Base-by-base conservation (phyloP, 2,329 filamentous ascomycete genomes). In the Beauveria bassiana region DNA sequence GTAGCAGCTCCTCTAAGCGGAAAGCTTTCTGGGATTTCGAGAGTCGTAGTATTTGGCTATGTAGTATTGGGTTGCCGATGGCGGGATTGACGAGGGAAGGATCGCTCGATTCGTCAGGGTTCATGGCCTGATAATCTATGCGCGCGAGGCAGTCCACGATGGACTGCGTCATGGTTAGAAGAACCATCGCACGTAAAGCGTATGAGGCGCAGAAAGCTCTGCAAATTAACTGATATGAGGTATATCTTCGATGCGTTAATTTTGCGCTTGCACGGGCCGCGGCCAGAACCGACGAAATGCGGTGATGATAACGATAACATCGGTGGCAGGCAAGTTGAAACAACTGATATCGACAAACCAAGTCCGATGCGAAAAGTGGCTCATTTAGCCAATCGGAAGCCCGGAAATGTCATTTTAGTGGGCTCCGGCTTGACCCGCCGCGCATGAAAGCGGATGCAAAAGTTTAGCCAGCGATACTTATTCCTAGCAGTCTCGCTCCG, bases 91-190 rank as follows among this genome's bases (percentile, higher is more conserved):
- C 70, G 18, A 89, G 74, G 1, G 75, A 74, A 10, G 85, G 81
- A 43, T 86, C 81, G 22, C 68, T 63, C 26, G 65, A 62, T n/a
- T 54, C n/a, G 28, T 59, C 38, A 20, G 54, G 46, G 28, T 59
- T 56, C 38, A 59, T n/a, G 7, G 64, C 52, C 3, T 53, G 53
- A 6, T 68, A 64, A 65, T 70, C 53, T 54, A 62, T 53, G 66
- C 56, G 50, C 18, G 77, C 68, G 12, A 93, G 69, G 0, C 82
- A 87, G 71, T 85, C 84, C 74, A 87, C 83, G 34, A 90, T 84
- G 66, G 83, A 78, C 67, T 82, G 72, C 4, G 89, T 93, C 79
- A 91, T 88, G n/a, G 86, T 90, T 47, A 95, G 84, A 49, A 89
- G 79, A 20, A 93, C 89, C 90, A 93, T 93, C 6, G 16, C 16